Percentiles rank a stretch among this genome's conserved stretches.
Conservation (phyloP, 2,329 filamentous ascomycete genomes). For the Hyphodiscus sp. region DNA sequence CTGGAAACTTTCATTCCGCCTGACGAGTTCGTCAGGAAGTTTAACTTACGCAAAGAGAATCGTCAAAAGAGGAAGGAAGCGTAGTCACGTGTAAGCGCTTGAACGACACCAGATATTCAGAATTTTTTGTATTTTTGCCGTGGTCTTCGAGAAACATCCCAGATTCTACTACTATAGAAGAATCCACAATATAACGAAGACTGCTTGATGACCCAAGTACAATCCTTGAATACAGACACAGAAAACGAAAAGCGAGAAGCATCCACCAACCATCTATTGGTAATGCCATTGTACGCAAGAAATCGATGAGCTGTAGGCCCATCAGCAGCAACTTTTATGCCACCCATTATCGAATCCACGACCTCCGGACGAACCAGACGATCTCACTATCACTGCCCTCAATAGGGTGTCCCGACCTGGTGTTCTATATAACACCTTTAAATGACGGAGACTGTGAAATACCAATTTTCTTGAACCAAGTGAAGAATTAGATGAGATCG, state of each 20-base stretch:
- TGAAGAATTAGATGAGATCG: slow-evolving; percentile 58
- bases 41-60: not conserved
- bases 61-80: not conserved
- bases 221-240: slow-evolving; percentile 28
- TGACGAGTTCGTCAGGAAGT: not conserved
- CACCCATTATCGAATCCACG: slow-evolving; percentile 27
- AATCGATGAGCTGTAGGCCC: slow-evolving; percentile 19
- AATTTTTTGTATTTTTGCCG: slow-evolving; percentile 21
- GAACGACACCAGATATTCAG: slow-evolving; percentile 4
- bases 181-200: slow-evolving; percentile 19
- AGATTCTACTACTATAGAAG: slow-evolving; percentile 16
- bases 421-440: slow-evolving; percentile 16
- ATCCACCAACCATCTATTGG: slow-evolving; percentile 29
- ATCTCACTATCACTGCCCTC: slow-evolving; percentile 31
- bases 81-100: slow-evolving; percentile 1
- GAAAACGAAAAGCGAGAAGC: slow-evolving; percentile 24
- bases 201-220: slow-evolving; percentile 22
- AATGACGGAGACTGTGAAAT: slow-evolving; percentile 27
- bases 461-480: slow-evolving; percentile 20
- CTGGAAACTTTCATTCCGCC: not conserved
- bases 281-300: slow-evolving; percentile 25
- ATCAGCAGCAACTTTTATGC: slow-evolving; percentile 30
- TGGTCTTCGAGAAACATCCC: slow-evolving; percentile 23
- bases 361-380: slow-evolving; percentile 31
- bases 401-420: slow-evolving; percentile 17